Evolutionary conservation across 2,329 filamentous ascomycete species (phyloP).

Genomic region (Rhinocladiella mackenziei): DNA sequence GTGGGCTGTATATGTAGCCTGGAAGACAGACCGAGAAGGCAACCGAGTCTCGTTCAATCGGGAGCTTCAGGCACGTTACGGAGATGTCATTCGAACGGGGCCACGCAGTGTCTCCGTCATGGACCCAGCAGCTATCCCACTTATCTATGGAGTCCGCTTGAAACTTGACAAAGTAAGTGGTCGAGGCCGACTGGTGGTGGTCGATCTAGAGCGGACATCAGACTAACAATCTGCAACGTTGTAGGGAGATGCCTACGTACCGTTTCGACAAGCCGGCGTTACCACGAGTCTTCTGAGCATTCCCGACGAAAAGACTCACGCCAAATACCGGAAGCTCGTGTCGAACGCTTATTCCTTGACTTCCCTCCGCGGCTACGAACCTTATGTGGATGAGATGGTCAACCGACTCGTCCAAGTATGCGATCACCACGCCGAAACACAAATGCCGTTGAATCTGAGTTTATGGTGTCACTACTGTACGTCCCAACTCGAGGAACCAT

Average conservation of each 20-base stretch:
- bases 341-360: conserved; percentile 59
- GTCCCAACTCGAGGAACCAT: conserved; percentile 33
- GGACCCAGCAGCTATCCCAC: conserved; percentile 27
- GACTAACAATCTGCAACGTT: too few relatives aligned
- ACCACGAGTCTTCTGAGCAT: conserved; percentile 74
- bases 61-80: conserved; percentile 27
- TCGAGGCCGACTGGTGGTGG: too few relatives aligned
- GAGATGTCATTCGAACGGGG: conserved; percentile 29
- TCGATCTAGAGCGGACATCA: too few relatives aligned
- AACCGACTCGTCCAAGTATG: conserved; percentile 51
- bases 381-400: conserved; percentile 71
- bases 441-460: conserved; percentile 10
- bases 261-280: conserved; percentile 53
- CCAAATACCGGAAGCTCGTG: conserved; percentile 67
- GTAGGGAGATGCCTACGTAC: conserved; percentile 10
- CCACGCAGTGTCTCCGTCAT: conserved; percentile 30
- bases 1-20: conserved; percentile 26
- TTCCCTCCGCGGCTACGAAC: conserved; percentile 46
- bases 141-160: conserved; percentile 24
- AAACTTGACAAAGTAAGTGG: conserved; percentile 12
- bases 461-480: conserved; percentile 17
- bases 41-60: conserved; percentile 1
- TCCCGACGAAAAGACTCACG: conserved; percentile 68
- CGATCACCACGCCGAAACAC: conserved; percentile 31
- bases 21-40: conserved; percentile 17